These are phyloP conservation scores for Erodium trifolium DNA, from an alignment of 441 rosid species.

Conservation along the genomic window DNA sequence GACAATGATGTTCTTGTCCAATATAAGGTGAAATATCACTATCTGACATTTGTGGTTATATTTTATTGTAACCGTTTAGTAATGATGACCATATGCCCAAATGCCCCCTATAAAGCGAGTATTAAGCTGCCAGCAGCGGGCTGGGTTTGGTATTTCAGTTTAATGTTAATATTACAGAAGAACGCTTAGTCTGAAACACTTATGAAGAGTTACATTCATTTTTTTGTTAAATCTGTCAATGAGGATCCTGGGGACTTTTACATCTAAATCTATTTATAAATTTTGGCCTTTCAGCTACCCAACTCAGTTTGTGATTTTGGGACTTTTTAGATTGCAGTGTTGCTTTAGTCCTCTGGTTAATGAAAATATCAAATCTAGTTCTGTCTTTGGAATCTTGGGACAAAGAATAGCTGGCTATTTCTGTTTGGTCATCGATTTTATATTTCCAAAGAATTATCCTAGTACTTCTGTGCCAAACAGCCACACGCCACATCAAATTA, in stretches of 20 bases:
- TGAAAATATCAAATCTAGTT: background rate
- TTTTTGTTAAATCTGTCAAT: too few relatives aligned
- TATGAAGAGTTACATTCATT: too few relatives aligned
- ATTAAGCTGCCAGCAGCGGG: too few relatives aligned
- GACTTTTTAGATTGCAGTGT: too few relatives aligned
- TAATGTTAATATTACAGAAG: too few relatives aligned
- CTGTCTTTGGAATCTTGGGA: background rate
- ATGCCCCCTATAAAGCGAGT: background rate
- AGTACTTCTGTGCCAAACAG: too few relatives aligned
- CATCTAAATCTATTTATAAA: too few relatives aligned
- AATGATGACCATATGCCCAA: background rate
- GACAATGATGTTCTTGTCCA: slow-evolving; percentile 99
- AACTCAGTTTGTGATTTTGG: too few relatives aligned
- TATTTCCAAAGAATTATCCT: slow-evolving; percentile 6
- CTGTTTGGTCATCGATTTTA: background rate
- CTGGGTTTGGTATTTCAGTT: too few relatives aligned
- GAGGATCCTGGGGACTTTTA: too few relatives aligned
- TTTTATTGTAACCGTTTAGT: background rate
- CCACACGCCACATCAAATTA: background rate
- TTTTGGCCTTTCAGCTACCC: too few relatives aligned
- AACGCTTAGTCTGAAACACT: too few relatives aligned
- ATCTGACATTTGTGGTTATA: background rate
- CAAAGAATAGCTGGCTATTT: background rate
- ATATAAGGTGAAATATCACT: slow-evolving; percentile 57
- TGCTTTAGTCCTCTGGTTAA: background rate